Conservation (phyloP, 345 rosid species). For the Excoecaria agallocha region DNA sequence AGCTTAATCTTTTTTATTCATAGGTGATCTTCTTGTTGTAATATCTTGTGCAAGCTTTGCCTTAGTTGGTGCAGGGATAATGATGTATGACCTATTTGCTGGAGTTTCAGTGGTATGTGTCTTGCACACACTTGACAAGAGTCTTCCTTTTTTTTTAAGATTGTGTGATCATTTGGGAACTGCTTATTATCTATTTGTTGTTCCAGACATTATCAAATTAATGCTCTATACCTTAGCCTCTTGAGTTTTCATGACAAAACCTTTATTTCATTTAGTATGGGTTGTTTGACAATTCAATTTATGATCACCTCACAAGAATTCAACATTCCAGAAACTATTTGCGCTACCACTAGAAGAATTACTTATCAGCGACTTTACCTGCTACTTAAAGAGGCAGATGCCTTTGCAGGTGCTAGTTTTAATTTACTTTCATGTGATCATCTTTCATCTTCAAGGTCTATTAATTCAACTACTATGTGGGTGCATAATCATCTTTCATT, state of each 20-base stretch:
- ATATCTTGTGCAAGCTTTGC: slow-evolving; percentile 97
- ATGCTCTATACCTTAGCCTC: not conserved
- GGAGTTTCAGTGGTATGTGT: slow-evolving; percentile 83
- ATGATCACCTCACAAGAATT: slow-evolving; percentile 74
- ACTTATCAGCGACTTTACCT: slow-evolving; percentile 72
- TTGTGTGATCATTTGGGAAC: not conserved
- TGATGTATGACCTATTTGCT: slow-evolving; percentile 92
- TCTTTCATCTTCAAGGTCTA: too few species aligned
- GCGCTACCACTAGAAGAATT: slow-evolving; percentile 86
- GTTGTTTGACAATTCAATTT: slow-evolving; percentile 59
- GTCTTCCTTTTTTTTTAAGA: not conserved
- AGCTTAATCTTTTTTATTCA: not conserved
- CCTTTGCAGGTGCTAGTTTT: slow-evolving; percentile 71
- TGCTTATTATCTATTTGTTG: not conserved
- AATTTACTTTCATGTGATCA: slow-evolving; percentile 9
- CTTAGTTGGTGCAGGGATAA: slow-evolving; percentile 91
- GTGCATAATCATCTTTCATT: too few species aligned
- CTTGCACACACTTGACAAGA: not conserved
- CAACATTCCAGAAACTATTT: slow-evolving; percentile 74
- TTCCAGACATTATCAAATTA: too few species aligned
- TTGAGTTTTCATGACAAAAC: not conserved
- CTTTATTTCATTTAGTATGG: slow-evolving; percentile 16
- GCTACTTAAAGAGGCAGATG: slow-evolving; percentile 74
- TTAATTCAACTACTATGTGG: too few species aligned
- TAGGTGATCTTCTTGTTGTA: slow-evolving; percentile 90